Evolutionary conservation across 2,329 filamentous ascomycete species (phyloP), one percentile per base, ranked within the genome.

Genomic region (Elsinoe fawcettii): DNA sequence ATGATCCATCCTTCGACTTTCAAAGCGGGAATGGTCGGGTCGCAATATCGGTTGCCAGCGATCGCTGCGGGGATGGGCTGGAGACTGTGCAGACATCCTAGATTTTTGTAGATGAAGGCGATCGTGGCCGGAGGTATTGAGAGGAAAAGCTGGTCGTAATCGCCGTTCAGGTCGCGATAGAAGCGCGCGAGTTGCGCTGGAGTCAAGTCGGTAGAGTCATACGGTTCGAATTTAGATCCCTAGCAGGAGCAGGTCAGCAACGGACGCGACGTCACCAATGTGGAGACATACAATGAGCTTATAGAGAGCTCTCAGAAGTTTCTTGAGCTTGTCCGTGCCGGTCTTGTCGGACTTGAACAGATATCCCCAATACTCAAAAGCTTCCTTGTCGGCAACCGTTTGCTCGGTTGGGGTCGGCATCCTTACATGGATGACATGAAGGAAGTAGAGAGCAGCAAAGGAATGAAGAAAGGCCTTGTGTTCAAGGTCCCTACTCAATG

Each of bases 21-120:
- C 57, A 99, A 75, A 12, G 90, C 88, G 0, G 93, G 93, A 41
- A 96, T 80, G 0, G 81, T 84, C 0, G 92, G 93, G 0, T 84
- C 77, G 2, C 80, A 80, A 69, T 88, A 96, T 61, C 88, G 82
- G 64, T 85, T 80, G 47, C 70, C 69, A 37, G 83, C 80, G 49
- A 71, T 70, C 1, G 82, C 82, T 16, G 66, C 64, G 12, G 64
- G 61, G 4, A 57, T 27, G 1, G 89, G 89, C 63, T 95, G 88
- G 25, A 97, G 78, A 51, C 84, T 85, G 73, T 97, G 92, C 65
- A 90, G 87, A 69, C 92, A 96, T 64, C 92, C 93, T 54, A 95
- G 82, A 6, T 88, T 88, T 66, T 90, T 87, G 78, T 95, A 97
- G 62, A 96, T 93, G 73, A 90, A 95, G 25, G 91, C 93, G 61